Conservation (phyloP, 202 grass and related monocot species). For the Zizania palustris region DNA sequence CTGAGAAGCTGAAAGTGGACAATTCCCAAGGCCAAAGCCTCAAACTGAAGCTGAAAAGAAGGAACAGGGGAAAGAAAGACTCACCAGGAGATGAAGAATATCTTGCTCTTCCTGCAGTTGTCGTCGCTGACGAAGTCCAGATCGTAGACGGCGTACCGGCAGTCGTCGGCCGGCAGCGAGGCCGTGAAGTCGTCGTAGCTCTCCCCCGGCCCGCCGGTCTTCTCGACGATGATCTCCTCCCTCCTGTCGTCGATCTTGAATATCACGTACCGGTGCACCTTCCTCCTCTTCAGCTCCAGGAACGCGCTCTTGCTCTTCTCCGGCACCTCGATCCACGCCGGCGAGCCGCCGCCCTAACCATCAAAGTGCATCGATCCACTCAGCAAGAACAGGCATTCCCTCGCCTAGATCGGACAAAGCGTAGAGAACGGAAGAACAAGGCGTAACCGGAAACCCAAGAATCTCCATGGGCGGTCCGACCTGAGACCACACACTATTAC, state of each 20-base stretch:
- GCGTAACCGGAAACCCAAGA: conserved; percentile 47
- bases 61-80: conserved; percentile 4
- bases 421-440: neutral
- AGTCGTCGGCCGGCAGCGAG: conserved; percentile 66
- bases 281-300: conserved; percentile 71
- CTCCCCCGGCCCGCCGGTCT: conserved; percentile 66
- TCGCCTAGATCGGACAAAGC: neutral
- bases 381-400: conserved; percentile 21
- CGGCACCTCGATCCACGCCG: conserved; percentile 58
- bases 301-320: conserved; percentile 70
- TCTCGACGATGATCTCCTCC: conserved; percentile 79
- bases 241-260: conserved; percentile 81
- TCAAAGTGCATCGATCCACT: conserved; percentile 15
- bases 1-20: neutral
- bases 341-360: conserved; percentile 44
- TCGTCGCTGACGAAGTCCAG: conserved; percentile 84
- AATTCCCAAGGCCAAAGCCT: neutral
- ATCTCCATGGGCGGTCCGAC: conserved; percentile 43
- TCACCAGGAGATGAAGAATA: conserved; percentile 90
- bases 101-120: conserved; percentile 85
- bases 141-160: conserved; percentile 79
- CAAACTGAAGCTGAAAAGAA: neutral
- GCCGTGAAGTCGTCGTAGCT: conserved; percentile 86
- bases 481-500: neutral
- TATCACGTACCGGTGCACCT: conserved; percentile 80